A percentile compares a stretch with the other conserved stretches of the same genome.
phyloP scores from a whole-genome alignment of 768 basidiomycete genomes.

The Pisolithus albus region DNA sequence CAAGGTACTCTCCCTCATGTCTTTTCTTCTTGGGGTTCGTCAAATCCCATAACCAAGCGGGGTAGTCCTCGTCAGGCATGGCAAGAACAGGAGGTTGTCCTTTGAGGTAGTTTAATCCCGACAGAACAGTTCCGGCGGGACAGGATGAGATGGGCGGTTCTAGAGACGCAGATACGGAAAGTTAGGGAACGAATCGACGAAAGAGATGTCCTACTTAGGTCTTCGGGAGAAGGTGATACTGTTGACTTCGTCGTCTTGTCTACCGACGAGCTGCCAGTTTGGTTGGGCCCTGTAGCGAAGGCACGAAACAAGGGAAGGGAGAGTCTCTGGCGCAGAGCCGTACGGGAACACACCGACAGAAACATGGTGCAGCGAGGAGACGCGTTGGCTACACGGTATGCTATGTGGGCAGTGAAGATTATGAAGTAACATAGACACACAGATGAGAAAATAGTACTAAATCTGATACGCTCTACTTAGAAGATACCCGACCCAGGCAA shows the following conservation, averaged over 20 bases:
- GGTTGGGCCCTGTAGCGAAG: slow-evolving; percentile 4
- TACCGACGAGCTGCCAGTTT: neutral
- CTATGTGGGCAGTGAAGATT: too few relatives aligned
- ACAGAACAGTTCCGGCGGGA: slow-evolving; percentile 62
- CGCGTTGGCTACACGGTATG: too few relatives aligned
- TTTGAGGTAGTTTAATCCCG: slow-evolving; percentile 80
- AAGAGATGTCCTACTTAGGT: slow-evolving; percentile 16
- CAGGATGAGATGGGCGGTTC: slow-evolving; percentile 52
- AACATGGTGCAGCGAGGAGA: slow-evolving; percentile 10
- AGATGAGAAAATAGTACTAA: neutral
- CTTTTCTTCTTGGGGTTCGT: slow-evolving; percentile 48
- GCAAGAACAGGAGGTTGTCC: slow-evolving; percentile 73
- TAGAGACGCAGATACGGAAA: slow-evolving; percentile 4
- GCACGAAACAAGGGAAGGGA: slow-evolving; percentile 8
- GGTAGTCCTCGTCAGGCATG: slow-evolving; percentile 76
- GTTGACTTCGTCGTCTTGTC: slow-evolving; percentile 2
- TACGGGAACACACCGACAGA: slow-evolving; percentile 9
- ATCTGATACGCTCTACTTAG: slow-evolving; percentile 14
- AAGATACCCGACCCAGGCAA: slow-evolving; percentile 41
- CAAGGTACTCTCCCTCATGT: slow-evolving; percentile 50
- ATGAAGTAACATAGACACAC: too few relatives aligned
- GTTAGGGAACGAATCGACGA: neutral
- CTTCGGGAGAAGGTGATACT: slow-evolving; percentile 2
- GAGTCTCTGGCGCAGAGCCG: slow-evolving; percentile 8
- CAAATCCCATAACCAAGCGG: slow-evolving; percentile 83